These are phyloP conservation scores for Chlorella vulgaris DNA, from an alignment of 139 green algal species.

Conservation along the genomic window DNA sequence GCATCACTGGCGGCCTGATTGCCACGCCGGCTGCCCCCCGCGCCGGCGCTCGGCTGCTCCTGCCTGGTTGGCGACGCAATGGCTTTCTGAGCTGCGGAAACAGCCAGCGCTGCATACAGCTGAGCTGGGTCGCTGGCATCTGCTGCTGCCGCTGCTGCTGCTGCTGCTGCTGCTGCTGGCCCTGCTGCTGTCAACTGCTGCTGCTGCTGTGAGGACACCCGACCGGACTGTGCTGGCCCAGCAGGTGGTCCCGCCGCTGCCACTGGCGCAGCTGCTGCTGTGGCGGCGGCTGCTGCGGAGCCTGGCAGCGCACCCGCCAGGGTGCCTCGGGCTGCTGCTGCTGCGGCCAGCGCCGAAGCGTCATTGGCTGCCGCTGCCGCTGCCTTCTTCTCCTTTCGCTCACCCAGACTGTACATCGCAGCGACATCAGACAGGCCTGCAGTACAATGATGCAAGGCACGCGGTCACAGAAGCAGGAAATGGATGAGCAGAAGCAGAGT, in stretches of 20 bases:
- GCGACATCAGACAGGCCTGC: not conserved
- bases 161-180: not conserved
- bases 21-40: too few species aligned
- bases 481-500: too few species aligned
- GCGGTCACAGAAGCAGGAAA: not conserved
- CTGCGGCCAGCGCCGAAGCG: not conserved
- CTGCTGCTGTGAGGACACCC: not conserved
- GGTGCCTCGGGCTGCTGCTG: not conserved
- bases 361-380: not conserved
- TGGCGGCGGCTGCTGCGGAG: not conserved
- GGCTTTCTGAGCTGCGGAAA: not conserved
- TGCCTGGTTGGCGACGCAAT: not conserved
- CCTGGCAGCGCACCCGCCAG: not conserved
- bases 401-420: not conserved
- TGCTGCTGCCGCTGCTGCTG: not conserved
- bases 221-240: too few species aligned
- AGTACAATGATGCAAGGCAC: not conserved
- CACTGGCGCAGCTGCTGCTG: not conserved
- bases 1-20: too few species aligned
- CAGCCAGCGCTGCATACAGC: not conserved
- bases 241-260: not conserved
- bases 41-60: not conserved
- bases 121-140: not conserved
- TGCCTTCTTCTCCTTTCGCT: not conserved
- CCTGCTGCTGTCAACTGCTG: not conserved